Evolutionary conservation across 176 grass and related monocot genomes (phyloP), one percentile per base, ranked within the genome.

Genomic region (Eleusine coracana): DNA sequence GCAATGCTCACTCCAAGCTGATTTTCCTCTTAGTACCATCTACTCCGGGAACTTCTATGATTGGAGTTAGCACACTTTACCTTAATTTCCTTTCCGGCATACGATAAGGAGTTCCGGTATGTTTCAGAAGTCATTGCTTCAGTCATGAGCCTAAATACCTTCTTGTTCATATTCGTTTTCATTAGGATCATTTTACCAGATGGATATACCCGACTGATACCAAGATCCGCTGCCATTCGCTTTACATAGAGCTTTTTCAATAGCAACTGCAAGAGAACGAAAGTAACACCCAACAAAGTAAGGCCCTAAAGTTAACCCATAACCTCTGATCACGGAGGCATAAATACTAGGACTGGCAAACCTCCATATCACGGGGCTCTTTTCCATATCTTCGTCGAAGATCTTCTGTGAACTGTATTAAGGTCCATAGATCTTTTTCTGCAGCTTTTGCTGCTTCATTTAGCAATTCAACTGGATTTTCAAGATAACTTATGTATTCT

Each of bases 361-460:
- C 96, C 96, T 95, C 92, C 96, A 98, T 98, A 44, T 94, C 90
- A 70, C 88, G 82, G 81, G 92, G 96, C 85, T 95, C 96, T 77
- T 93, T 98, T 84, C 96, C 96, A 70, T 95, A 87, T 88, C 71
- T 84, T 17, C 83, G 74, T 66, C 88, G 92, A 20, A 98, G 90
- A 71, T 84, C 78, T 89, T 95, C 90, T 51, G 90, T 98, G 72
- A 98, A 98, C 81, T 91, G 84, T 79, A 90, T 87, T 82, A 98
- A 88, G 79, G 76, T 93, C 92, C 90, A 98, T 77, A 95, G 89
- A 66, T 95, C 90, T 74, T 91, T 89, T 71, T 94, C 90, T 73
- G 90, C 92, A 86, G 96, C 96, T 83, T 80, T 90, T 79, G 90
- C 82, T 34, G 88, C 96, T 79, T 93, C 96, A 71, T 88, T 93